phyloP scores from a whole-genome alignment of 371 early-diverging fungal species.

The Mortierella sp. region DNA sequence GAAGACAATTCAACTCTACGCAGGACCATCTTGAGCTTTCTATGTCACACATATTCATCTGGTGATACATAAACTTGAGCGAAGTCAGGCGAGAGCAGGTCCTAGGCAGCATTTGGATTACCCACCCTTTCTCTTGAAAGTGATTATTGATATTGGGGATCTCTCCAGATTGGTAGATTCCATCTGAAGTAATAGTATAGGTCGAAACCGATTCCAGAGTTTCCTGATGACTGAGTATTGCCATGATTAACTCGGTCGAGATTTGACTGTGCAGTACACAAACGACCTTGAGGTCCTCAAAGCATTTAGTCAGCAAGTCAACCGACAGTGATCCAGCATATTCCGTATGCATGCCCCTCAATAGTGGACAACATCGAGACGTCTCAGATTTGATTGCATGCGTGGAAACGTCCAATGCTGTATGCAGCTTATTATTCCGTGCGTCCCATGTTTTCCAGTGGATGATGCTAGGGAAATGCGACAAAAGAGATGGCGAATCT shows the following conservation, averaged over 20 bases:
- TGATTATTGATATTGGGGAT: not conserved
- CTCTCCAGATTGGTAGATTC: not conserved
- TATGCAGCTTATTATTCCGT: too few relatives aligned
- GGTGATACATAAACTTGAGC: not conserved
- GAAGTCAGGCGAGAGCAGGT: not conserved
- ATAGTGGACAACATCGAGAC: too few relatives aligned
- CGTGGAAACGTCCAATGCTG: too few relatives aligned
- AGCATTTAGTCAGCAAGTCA: too few relatives aligned
- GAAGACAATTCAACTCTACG: not conserved
- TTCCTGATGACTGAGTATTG: slow-evolving; percentile 1
- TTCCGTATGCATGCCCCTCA: too few relatives aligned
- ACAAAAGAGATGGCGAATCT: too few relatives aligned
- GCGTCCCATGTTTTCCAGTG: too few relatives aligned
- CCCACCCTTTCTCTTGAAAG: not conserved
- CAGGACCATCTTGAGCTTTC: slow-evolving; percentile 4
- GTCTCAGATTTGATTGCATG: too few relatives aligned
- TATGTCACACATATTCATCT: slow-evolving; percentile 11
- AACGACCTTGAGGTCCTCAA: too few relatives aligned
- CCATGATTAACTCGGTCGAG: slow-evolving; percentile 5
- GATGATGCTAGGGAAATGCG: too few relatives aligned
- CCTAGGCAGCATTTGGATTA: not conserved
- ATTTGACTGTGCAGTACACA: not conserved
- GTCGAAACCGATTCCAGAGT: not conserved
- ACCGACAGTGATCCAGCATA: too few relatives aligned
- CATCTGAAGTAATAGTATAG: not conserved